Evolutionary conservation across 192 early-diverging fungal species (phyloP).

Genomic region (Gryganskiella cystojenkinii): DNA sequence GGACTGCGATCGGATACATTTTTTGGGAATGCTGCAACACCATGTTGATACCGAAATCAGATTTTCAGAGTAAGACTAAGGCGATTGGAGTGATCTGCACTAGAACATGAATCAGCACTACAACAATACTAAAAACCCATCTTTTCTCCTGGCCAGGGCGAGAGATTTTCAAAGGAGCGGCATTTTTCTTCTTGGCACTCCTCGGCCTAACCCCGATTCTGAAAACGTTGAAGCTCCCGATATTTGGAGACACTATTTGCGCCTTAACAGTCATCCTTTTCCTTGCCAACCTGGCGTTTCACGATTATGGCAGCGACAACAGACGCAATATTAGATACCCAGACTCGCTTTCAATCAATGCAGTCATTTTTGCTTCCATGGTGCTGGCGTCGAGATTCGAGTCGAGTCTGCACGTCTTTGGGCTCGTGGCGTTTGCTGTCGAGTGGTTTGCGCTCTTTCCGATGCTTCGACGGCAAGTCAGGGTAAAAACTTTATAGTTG

Average conservation of each 20-base stretch:
- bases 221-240: slow-evolving; percentile 90
- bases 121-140: background rate
- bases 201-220: slow-evolving; percentile 91
- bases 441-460: slow-evolving; percentile 96
- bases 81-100: no score
- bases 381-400: slow-evolving; percentile 87
- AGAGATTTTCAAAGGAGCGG: slow-evolving; percentile 69
- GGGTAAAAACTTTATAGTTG: slow-evolving; percentile 56
- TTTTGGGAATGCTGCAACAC: slow-evolving; percentile 66
- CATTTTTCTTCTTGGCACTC: slow-evolving; percentile 79
- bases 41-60: background rate
- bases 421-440: slow-evolving; percentile 86
- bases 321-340: slow-evolving; percentile 71
- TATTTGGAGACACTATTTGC: slow-evolving; percentile 93
- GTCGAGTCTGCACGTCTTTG: slow-evolving; percentile 87
- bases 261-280: slow-evolving; percentile 88
- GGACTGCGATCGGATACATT: slow-evolving; percentile 68
- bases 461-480: slow-evolving; percentile 84
- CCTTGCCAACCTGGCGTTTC: slow-evolving; percentile 88
- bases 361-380: slow-evolving; percentile 94
- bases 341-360: slow-evolving; percentile 93
- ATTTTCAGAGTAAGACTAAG: slow-evolving; percentile 5
- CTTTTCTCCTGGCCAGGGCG: slow-evolving; percentile 35
- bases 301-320: slow-evolving; percentile 78
- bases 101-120: no score